Base-by-base conservation (phyloP, 495 filamentous ascomycete genomes). In the Aspergillus homomorphus region DNA sequence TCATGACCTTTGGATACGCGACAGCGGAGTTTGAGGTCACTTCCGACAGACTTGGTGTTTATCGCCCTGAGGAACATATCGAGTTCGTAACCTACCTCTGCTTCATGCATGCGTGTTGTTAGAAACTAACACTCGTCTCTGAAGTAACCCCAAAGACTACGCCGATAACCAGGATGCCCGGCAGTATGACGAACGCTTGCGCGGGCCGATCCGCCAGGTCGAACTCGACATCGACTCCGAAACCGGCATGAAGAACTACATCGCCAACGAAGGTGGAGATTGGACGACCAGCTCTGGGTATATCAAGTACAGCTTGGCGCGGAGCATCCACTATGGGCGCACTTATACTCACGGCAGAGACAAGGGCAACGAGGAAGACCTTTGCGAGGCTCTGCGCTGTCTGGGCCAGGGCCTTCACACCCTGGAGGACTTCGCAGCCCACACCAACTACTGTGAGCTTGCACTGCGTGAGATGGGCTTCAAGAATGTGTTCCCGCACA, bases 191-290 rank as follows among this genome's bases (percentile, higher is more conserved):
- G 73, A 80, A n/a, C 86, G 94, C 12, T 82, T 98, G 12, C 85
- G 94, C 38, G 84, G 83, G 1, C 92, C 89, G 0, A 83, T 98
- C 16, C 74, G 80, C 45, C 83, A 83, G 1, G 67, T 82, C 21
- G 94, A 98, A 65, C 84, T 96, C 20, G 87, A 90, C 26, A 82
- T 98, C 51, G 94, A 98, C 66, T 80, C 77, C 4, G 71, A 87
- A 4, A 96, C 92, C 4, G 92, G 91, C 14, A 96, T 98, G 93
- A 98, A 98, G 75, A 97, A 98, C 69, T 98, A 98, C 72, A 97
- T 98, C 60, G 88, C 92, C 43, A 98, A 97, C 63, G 94, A 97
- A 69, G 69, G 66, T 8, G 90, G 92, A 3, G 77, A 78, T 51
- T 93, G 90, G 87, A 89, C 91, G 0, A 98, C 94, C 10, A 95